Evolutionary conservation across 768 basidiomycete genomes (phyloP).

Genomic region (Kwoniella newhampshirensis): DNA sequence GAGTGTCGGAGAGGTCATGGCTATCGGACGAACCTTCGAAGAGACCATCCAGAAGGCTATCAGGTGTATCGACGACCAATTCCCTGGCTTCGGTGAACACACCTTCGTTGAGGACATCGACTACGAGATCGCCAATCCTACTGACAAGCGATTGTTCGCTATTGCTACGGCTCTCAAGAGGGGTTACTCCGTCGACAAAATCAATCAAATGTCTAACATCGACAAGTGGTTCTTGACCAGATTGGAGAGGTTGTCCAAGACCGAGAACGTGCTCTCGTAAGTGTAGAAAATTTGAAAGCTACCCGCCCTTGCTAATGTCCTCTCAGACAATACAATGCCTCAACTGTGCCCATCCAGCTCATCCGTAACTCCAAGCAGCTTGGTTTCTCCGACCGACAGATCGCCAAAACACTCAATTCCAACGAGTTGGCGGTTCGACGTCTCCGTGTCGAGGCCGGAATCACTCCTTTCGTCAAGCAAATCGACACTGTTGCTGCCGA

Average conservation of each 20-base stretch:
- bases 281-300: conserved; percentile 48
- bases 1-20: conserved; percentile 99
- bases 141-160: conserved; percentile 95
- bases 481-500: conserved; percentile 99
- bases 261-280: conserved; percentile 75
- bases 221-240: conserved; percentile 97
- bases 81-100: conserved; percentile 78
- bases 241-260: conserved; percentile 75
- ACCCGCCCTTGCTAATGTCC: conserved; percentile 12
- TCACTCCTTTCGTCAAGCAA: conserved; percentile 92
- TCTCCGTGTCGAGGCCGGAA: conserved; percentile 76
- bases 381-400: conserved; percentile 91
- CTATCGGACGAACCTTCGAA: conserved; percentile 95
- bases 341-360: conserved; percentile 63
- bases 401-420: conserved; percentile 77
- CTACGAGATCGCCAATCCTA: conserved; percentile 87
- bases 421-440: conserved; percentile 91
- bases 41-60: conserved; percentile 99
- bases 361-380: conserved; percentile 85
- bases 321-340: conserved; percentile 64
- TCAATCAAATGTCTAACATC: conserved; percentile 97
- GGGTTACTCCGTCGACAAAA: conserved; percentile 90
- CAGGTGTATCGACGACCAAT: conserved; percentile 91
- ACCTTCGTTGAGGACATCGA: conserved; percentile 80
- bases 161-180: conserved; percentile 89